Conservation (phyloP, 495 filamentous ascomycete genomes). For the Penicillium canariense region DNA sequence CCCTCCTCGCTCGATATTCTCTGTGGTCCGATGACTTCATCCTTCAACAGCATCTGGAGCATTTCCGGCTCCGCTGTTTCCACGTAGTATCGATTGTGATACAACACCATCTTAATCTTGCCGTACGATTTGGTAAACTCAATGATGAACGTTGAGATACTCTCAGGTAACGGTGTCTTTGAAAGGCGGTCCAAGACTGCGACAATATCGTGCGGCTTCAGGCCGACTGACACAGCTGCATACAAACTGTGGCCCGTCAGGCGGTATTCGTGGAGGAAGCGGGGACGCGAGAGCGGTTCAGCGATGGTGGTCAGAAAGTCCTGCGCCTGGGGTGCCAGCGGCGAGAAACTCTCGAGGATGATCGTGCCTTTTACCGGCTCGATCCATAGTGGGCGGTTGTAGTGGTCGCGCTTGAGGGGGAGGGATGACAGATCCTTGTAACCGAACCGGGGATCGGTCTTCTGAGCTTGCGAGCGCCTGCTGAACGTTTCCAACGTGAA, state of each 20-base stretch:
- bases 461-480: conserved; percentile 35
- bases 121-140: conserved; percentile 86
- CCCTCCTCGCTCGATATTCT: conserved; percentile 64
- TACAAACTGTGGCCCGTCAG: conserved; percentile 91
- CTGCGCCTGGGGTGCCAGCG: conserved; percentile 77
- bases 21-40: conserved; percentile 64
- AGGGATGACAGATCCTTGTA: conserved; percentile 80
- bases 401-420: conserved; percentile 81
- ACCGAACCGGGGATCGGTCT: conserved; percentile 55
- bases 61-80: conserved; percentile 85
- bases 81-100: conserved; percentile 90
- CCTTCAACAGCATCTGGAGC: conserved; percentile 76
- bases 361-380: conserved; percentile 80
- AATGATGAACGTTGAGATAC: conserved; percentile 76
- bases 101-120: conserved; percentile 92
- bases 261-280: conserved; percentile 87
- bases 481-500: conserved; percentile 58
- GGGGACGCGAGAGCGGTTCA: conserved; percentile 85
- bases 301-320: conserved; percentile 96
- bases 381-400: conserved; percentile 87
- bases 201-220: conserved; percentile 86
- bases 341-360: conserved; percentile 93
- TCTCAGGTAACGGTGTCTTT: conserved; percentile 77
- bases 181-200: conserved; percentile 80
- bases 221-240: conserved; percentile 88